Conservation (phyloP, 1,284 basidiomycete genomes). For the Leucocoprinus gongylophorus region DNA sequence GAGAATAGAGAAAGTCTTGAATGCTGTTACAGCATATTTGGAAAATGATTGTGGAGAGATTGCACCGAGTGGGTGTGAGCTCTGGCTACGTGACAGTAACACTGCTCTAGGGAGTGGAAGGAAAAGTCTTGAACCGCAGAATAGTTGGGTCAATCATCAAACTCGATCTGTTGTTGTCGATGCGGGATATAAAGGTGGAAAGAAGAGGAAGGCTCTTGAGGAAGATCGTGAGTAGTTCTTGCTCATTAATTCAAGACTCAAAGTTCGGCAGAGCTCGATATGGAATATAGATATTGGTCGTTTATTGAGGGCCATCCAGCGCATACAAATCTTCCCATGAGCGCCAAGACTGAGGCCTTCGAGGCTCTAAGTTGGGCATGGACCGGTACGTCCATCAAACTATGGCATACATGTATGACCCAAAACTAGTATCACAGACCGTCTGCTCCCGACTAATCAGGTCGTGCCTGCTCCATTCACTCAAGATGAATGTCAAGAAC, state of each 20-base stretch:
- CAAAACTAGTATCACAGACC: slow-evolving; percentile 38
- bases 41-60: slow-evolving; percentile 26
- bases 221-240: slow-evolving; percentile 49
- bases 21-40: slow-evolving; percentile 44
- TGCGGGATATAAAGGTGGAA: slow-evolving; percentile 26
- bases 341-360: slow-evolving; percentile 55
- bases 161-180: slow-evolving; percentile 45
- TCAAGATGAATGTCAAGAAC: slow-evolving; percentile 66
- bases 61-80: slow-evolving; percentile 32
- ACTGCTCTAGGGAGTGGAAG: slow-evolving; percentile 19
- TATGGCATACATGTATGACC: neutral
- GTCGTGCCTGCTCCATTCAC: slow-evolving; percentile 55
- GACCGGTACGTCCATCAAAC: slow-evolving; percentile 40
- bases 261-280: slow-evolving; percentile 44
- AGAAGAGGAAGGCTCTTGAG: slow-evolving; percentile 24
- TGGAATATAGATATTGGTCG: slow-evolving; percentile 70
- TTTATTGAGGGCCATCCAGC: slow-evolving; percentile 71
- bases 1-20: slow-evolving; percentile 41
- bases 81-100: slow-evolving; percentile 42
- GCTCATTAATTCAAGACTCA: neutral
- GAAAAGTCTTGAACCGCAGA: slow-evolving; percentile 31
- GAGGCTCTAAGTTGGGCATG: slow-evolving; percentile 70
- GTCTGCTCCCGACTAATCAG: slow-evolving; percentile 51
- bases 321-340: slow-evolving; percentile 45
- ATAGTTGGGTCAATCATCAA: slow-evolving; percentile 61